phyloP scores from a whole-genome alignment of 2,329 filamentous ascomycete species.

The Passalora sequoiae region DNA sequence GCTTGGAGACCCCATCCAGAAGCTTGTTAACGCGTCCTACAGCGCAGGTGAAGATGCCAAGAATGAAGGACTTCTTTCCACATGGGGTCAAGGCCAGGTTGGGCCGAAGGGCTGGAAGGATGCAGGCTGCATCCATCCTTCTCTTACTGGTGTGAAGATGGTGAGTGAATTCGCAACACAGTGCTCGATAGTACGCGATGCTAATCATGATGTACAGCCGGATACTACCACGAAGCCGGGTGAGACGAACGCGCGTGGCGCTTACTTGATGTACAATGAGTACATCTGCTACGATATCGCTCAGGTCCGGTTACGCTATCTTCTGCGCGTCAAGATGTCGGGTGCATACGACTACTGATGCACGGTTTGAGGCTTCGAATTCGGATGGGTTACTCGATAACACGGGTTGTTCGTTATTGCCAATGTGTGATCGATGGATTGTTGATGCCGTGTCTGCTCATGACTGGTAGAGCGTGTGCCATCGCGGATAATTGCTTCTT shows the following conservation, averaged over 20 bases:
- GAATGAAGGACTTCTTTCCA: slow-evolving; percentile 57
- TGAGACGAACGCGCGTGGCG: slow-evolving; percentile 26
- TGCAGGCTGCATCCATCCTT: slow-evolving; percentile 59
- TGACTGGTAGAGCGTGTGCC: too few relatives aligned
- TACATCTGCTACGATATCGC: slow-evolving; percentile 67
- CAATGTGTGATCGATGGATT: too few relatives aligned
- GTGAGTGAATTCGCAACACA: slow-evolving; percentile 40
- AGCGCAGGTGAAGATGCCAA: slow-evolving; percentile 61
- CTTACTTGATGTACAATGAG: slow-evolving; percentile 63
- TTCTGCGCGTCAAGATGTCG: slow-evolving; percentile 56
- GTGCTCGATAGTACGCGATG: neutral
- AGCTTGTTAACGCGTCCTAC: slow-evolving; percentile 55
- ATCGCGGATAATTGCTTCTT: too few relatives aligned
- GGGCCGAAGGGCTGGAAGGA: slow-evolving; percentile 72
- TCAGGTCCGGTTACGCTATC: slow-evolving; percentile 65
- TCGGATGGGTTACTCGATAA: too few relatives aligned
- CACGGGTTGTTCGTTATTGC: too few relatives aligned
- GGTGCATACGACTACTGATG: too few relatives aligned
- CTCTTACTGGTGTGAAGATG: slow-evolving; percentile 65
- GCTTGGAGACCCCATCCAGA: slow-evolving; percentile 68
- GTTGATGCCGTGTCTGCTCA: too few relatives aligned
- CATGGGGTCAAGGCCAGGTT: slow-evolving; percentile 62
- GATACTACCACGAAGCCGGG: slow-evolving; percentile 20
- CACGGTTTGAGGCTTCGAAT: too few relatives aligned
- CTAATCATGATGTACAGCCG: slow-evolving; percentile 15